Conservation (phyloP, 1,139 yeast genomes). For the Wickerhamiella infanticola region DNA sequence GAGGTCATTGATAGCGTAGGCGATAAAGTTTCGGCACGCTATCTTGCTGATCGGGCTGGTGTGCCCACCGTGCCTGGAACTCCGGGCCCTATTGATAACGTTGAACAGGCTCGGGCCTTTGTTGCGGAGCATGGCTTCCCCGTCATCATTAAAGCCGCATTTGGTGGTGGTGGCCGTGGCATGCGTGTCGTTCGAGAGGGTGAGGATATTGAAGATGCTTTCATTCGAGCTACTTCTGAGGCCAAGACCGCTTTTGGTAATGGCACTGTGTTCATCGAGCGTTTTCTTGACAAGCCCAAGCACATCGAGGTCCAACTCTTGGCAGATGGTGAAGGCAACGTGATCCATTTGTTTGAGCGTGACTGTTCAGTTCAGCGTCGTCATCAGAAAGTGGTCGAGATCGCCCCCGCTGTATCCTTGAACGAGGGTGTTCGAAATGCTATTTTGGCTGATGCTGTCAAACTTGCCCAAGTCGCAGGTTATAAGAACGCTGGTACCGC, state of each 20-base stretch:
- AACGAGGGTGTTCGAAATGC: constrained; percentile 76
- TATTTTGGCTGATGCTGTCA: constrained; percentile 86
- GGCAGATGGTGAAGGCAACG: constrained; percentile 91
- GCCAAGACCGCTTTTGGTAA: constrained; percentile 92
- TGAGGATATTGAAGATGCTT: constrained; percentile 83
- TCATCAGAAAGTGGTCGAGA: constrained; percentile 97
- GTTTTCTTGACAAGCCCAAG: constrained; percentile 89
- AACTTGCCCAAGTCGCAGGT: constrained; percentile 71
- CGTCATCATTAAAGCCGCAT: constrained; percentile 95
- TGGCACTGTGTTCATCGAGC: constrained; percentile 95
- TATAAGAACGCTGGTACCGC: constrained; percentile 98
- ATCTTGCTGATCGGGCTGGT: constrained; percentile 59
- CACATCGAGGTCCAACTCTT: constrained; percentile 95
- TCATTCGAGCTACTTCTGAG: constrained; percentile 85
- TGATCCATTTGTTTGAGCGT: constrained; percentile 89
- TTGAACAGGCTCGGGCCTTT: constrained; percentile 62
- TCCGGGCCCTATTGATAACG: constrained; percentile 82
- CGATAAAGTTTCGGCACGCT: constrained; percentile 91
- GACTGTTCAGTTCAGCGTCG: constrained; percentile 99
- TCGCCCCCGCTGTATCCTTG: constrained; percentile 94
- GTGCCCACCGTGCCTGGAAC: constrained; percentile 98
- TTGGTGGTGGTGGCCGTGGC: constrained; percentile 99
- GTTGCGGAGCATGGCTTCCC: constrained; percentile 82
- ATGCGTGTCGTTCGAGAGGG: constrained; percentile 98
- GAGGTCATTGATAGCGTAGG: constrained; percentile 91